phyloP scores from a whole-genome alignment of 805 yeast species.

The Yarrowia sp. region DNA sequence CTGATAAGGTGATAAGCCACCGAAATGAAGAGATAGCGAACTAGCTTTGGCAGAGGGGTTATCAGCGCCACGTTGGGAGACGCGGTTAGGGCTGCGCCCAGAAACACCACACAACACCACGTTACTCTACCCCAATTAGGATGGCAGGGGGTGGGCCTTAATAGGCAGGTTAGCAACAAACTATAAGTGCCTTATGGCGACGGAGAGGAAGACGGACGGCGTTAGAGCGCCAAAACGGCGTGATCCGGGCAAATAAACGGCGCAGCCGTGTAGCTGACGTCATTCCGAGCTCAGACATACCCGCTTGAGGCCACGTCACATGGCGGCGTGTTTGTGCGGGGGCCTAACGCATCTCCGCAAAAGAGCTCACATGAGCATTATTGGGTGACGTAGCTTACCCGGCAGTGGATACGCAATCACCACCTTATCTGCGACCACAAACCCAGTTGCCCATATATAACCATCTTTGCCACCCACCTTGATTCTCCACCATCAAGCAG shows the following conservation, averaged over 20 bases:
- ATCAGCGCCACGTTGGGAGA: slow-evolving; percentile 24
- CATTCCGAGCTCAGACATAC: not conserved
- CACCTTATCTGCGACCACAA: slow-evolving; percentile 19
- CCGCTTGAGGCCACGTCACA: not conserved
- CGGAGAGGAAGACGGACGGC: not conserved
- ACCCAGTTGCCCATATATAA: slow-evolving; percentile 20
- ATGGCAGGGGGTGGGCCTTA: slow-evolving; percentile 21
- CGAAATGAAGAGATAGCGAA: slow-evolving; percentile 19
- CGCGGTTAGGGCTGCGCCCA: not conserved
- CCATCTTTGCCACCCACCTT: slow-evolving; percentile 16
- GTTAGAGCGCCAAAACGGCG: not conserved
- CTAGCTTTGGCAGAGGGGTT: slow-evolving; percentile 12
- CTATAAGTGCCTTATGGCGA: slow-evolving; percentile 6
- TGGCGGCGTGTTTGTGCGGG: not conserved
- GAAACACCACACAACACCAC: slow-evolving; percentile 7
- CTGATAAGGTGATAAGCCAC: slow-evolving; percentile 26
- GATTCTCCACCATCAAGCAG: slow-evolving; percentile 19
- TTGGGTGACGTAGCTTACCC: slow-evolving; percentile 22
- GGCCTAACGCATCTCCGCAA: slow-evolving; percentile 5
- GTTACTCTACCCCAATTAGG: slow-evolving; percentile 17
- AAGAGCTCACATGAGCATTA: slow-evolving; percentile 23
- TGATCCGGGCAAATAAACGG: not conserved
- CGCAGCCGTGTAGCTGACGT: not conserved
- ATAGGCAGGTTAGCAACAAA: slow-evolving; percentile 21
- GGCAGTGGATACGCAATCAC: slow-evolving; percentile 22